phyloP scores from a whole-genome alignment of 2,329 filamentous ascomycete species.

The Immersiporthe knoxdaviesiana region DNA sequence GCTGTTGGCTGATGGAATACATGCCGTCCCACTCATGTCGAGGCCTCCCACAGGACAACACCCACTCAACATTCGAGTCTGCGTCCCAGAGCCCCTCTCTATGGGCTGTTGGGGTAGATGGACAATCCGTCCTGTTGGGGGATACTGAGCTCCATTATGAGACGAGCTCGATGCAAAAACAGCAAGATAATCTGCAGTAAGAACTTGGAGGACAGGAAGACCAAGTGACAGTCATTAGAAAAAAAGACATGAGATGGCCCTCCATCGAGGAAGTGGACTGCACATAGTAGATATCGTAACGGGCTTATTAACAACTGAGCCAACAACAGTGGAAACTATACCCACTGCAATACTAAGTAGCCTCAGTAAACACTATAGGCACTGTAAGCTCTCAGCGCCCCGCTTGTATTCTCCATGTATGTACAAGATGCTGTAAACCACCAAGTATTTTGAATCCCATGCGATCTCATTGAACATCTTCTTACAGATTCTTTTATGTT shows the following conservation, averaged over 20 bases:
- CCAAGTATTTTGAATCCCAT: too few species aligned
- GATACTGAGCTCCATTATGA: conserved; percentile 32
- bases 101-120: neutral
- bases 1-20: conserved; percentile 20
- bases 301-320: neutral
- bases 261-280: neutral
- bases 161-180: neutral
- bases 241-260: neutral
- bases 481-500: neutral
- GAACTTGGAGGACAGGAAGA: neutral
- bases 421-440: neutral
- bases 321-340: conserved; percentile 13
- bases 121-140: conserved; percentile 14
- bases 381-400: too few species aligned
- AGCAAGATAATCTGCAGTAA: neutral
- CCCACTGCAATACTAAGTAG: conserved; percentile 3
- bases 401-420: too few species aligned
- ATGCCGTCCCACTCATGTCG: conserved; percentile 10
- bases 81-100: conserved; percentile 32
- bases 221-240: neutral
- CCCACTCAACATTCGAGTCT: conserved; percentile 34
- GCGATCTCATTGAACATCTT: neutral
- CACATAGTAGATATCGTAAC: too few species aligned
- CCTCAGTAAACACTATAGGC: neutral
- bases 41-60: conserved; percentile 13